Base-by-base conservation (phyloP, 306 rosid species). In the Lupinus albus region DNA sequence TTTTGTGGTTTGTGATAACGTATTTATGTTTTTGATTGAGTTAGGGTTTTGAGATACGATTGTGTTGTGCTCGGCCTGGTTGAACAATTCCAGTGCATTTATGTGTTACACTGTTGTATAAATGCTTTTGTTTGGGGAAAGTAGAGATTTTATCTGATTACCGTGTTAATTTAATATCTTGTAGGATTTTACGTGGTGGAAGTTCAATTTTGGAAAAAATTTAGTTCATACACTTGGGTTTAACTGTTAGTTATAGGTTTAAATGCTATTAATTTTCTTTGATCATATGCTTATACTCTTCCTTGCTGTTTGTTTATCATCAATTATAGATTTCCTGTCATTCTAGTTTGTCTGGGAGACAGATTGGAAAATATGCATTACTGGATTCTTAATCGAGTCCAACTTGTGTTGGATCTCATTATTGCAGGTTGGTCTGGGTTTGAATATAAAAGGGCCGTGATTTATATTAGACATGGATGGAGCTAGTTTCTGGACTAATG, bases 401-500 rank as follows among this genome's bases (percentile, higher is more conserved):
- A 57, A 60, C 47, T 66, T 36, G n/a, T 67, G 17, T 55, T 35
- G n/a, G 17, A 41, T 55, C 36, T 39, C 68, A 63, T 64, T 59
- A 5, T 56, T 11, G 14, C 84, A 90, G 97, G 85, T 74, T 71
- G 73, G 78, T 51, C 78, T 65, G 78, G 77, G 75, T 77, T 84
- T 85, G 83, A 84, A 86, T 76, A 64, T 74, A 54, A 85, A 85
- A 76, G 73, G 67, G 54, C 50, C 47, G 85, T 78, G 62, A 76
- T 66, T 58, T 79, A 76, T 47, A 68, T 67, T 73, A 86, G 89
- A 86, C 70, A 94, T 90, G 99, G 99, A 90, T 84, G 81, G 80
- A 78, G 85, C 67, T 70, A 73, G 68, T 82, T 75, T 82, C 79
- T 82, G 79, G 83, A 78, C 95, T 78, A 86, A 88, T 71, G 86